Evolutionary conservation across 495 filamentous ascomycete genomes (phyloP).

Genomic region (Ascobolus immersus): DNA sequence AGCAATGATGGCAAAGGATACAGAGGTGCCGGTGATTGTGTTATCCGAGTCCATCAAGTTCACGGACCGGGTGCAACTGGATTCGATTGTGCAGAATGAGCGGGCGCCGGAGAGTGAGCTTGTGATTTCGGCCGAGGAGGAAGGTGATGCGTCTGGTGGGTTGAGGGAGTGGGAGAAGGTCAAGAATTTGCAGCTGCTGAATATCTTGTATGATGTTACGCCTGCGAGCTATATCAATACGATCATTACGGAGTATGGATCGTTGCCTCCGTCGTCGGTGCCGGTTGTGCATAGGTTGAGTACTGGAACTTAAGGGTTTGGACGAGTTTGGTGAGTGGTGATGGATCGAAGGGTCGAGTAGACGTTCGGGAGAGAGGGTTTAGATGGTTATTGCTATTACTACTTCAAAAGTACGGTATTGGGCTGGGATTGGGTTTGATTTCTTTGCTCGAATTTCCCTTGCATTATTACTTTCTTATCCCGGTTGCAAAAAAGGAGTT

Average conservation of each 20-base stretch:
- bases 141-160: slow-evolving; percentile 16
- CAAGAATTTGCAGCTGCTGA: slow-evolving; percentile 42
- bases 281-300: slow-evolving; percentile 29
- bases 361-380: too few species aligned
- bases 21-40: slow-evolving; percentile 56
- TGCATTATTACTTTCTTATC: too few species aligned
- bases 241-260: slow-evolving; percentile 78
- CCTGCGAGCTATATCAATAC: slow-evolving; percentile 69
- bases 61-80: slow-evolving; percentile 66
- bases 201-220: slow-evolving; percentile 83
- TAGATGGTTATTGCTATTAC: too few species aligned
- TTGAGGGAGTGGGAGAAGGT: slow-evolving; percentile 35
- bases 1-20: slow-evolving; percentile 59
- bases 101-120: slow-evolving; percentile 35
- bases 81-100: slow-evolving; percentile 83
- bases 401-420: too few species aligned
- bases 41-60: slow-evolving; percentile 93
- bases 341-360: too few species aligned
- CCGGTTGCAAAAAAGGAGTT: too few species aligned
- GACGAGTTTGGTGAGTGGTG: too few species aligned
- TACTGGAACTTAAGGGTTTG: too few species aligned
- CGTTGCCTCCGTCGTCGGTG: slow-evolving; percentile 63
- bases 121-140: slow-evolving; percentile 15
- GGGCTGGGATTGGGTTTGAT: too few species aligned
- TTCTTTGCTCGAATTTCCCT: too few species aligned